Conservation (phyloP, 805 yeast species). For the Wickerhamiella slavikovae region DNA sequence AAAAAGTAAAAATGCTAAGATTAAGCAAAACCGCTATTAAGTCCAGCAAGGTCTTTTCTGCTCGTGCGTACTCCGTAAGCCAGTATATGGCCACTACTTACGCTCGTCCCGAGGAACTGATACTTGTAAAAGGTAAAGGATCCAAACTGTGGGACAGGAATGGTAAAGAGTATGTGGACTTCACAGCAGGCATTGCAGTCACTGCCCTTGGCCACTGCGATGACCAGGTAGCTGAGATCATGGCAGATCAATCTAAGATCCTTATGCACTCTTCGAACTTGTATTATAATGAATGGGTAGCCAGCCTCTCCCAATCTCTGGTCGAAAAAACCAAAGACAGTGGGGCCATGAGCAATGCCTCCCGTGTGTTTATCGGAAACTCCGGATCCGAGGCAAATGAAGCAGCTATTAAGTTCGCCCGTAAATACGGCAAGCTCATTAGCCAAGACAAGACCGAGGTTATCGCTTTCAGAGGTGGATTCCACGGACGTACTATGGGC, state of each 20-base stretch:
- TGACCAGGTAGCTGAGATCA: slow-evolving; percentile 47
- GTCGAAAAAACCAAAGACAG: slow-evolving; percentile 44
- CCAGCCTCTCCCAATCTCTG: slow-evolving; percentile 51
- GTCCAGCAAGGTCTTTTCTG: too few relatives aligned
- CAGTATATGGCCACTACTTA: slow-evolving; percentile 19
- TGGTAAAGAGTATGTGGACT: slow-evolving; percentile 59
- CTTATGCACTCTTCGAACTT: slow-evolving; percentile 73
- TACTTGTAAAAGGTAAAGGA: slow-evolving; percentile 65
- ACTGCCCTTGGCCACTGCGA: slow-evolving; percentile 85
- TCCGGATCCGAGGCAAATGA: slow-evolving; percentile 70
- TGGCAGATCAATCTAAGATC: slow-evolving; percentile 49
- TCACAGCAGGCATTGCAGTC: slow-evolving; percentile 93
- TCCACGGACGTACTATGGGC: slow-evolving; percentile 94
- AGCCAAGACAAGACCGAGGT: slow-evolving; percentile 40
- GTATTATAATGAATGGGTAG: slow-evolving; percentile 68
- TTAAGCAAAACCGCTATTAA: too few relatives aligned
- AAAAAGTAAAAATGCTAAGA: too few relatives aligned
- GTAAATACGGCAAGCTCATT: slow-evolving; percentile 52
- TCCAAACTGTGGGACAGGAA: slow-evolving; percentile 65
- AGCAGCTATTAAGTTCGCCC: slow-evolving; percentile 56
- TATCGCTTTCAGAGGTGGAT: slow-evolving; percentile 71
- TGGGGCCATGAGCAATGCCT: slow-evolving; percentile 70
- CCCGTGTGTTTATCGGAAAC: slow-evolving; percentile 49
- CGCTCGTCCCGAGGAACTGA: slow-evolving; percentile 26
- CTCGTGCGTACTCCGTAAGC: too few relatives aligned